phyloP scores from a whole-genome alignment of 1,139 yeast species.

The Candida sanyaensis region DNA sequence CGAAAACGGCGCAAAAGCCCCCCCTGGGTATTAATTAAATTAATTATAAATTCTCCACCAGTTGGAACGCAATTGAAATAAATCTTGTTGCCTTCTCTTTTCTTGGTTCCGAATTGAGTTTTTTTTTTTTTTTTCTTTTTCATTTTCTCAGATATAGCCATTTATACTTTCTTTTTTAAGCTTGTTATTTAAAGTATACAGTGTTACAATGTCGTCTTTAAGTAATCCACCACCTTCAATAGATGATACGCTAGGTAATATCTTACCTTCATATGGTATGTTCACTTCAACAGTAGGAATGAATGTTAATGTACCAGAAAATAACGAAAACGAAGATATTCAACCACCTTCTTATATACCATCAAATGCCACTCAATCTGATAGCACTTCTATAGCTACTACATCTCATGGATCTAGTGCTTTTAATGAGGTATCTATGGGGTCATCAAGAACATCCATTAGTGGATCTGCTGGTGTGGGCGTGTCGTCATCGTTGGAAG shows the following conservation, averaged over 20 bases:
- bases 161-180: neutral
- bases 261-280: constrained; percentile 51
- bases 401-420: constrained; percentile 4
- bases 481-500: neutral
- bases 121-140: too few relatives aligned
- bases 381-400: constrained; percentile 4
- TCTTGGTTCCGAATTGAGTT: too few relatives aligned
- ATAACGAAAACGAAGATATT: neutral
- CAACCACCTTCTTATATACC: constrained; percentile 14
- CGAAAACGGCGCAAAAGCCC: too few relatives aligned
- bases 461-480: neutral
- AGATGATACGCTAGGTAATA: constrained; percentile 19
- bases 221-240: neutral
- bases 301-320: constrained; percentile 16
- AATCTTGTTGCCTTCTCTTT: too few relatives aligned
- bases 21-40: too few relatives aligned
- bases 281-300: constrained; percentile 39
- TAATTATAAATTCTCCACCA: too few relatives aligned
- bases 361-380: constrained; percentile 3
- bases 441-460: constrained; percentile 1
- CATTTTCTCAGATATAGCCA: too few relatives aligned
- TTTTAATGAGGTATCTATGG: neutral
- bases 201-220: neutral
- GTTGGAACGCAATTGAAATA: too few relatives aligned
- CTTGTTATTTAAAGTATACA: neutral